These are phyloP conservation scores for Phaeomoniella chlamydospora DNA, from an alignment of 2,329 filamentous ascomycete genomes.

Conservation along the genomic window DNA sequence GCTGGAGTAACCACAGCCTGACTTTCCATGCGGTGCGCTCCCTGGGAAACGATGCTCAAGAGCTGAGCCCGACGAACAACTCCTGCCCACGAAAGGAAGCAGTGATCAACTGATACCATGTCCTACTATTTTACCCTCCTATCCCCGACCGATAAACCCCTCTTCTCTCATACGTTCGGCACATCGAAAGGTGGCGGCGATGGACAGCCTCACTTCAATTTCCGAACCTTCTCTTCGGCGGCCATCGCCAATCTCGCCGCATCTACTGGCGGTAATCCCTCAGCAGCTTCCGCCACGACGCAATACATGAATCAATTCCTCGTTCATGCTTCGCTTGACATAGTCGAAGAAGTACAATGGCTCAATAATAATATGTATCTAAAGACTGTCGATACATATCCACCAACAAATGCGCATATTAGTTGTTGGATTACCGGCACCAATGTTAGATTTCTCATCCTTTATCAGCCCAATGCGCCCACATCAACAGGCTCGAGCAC, in stretches of 20 bases:
- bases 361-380: conserved; percentile 80
- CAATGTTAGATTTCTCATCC: conserved; percentile 85
- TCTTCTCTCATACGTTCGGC: conserved; percentile 95
- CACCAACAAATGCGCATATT: conserved; percentile 68
- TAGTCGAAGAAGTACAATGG: conserved; percentile 96
- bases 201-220: conserved; percentile 71
- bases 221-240: conserved; percentile 39
- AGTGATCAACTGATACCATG: too few relatives aligned
- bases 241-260: not conserved
- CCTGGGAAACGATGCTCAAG: too few relatives aligned
- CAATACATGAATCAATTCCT: conserved; percentile 96
- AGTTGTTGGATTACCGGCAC: conserved; percentile 87
- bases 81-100: too few relatives aligned
- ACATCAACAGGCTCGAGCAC: conserved; percentile 33
- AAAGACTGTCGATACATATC: conserved; percentile 92
- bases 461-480: conserved; percentile 61
- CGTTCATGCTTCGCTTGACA: conserved; percentile 82
- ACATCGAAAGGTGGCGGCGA: conserved; percentile 93
- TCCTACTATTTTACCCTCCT: conserved; percentile 98
- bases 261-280: not conserved
- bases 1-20: too few relatives aligned
- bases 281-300: conserved; percentile 47
- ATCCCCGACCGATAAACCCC: conserved; percentile 84
- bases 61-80: too few relatives aligned
- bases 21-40: too few relatives aligned